Evolutionary conservation across 495 filamentous ascomycete species (phyloP).

Genomic region (Rusavskia elegans): DNA sequence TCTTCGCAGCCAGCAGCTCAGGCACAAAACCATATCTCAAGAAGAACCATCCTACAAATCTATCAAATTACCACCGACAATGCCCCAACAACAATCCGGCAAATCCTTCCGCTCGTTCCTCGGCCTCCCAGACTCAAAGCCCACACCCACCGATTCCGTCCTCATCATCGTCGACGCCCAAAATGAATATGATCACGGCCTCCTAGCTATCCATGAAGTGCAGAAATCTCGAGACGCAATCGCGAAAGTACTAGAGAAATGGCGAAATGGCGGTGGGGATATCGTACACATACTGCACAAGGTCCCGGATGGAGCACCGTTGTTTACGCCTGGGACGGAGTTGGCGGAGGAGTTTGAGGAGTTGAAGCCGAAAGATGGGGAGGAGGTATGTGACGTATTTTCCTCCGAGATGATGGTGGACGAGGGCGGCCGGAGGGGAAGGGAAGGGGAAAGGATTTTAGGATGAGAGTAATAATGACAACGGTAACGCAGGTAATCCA

Average conservation of each 20-base stretch:
- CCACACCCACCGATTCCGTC: conserved; percentile 32
- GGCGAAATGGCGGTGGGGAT: conserved; percentile 29
- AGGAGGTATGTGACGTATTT: conserved; percentile 28
- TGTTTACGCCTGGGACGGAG: conserved; percentile 40
- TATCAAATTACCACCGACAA: not conserved
- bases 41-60: not conserved
- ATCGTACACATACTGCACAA: conserved; percentile 43
- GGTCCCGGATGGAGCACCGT: conserved; percentile 37
- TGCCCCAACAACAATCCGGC: not conserved
- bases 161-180: conserved; percentile 52
- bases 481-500: conserved; percentile 23
- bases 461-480: conserved; percentile 1
- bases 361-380: conserved; percentile 23
- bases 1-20: not conserved
- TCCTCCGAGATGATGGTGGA: not conserved
- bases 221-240: conserved; percentile 29
- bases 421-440: not conserved
- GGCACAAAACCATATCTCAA: not conserved
- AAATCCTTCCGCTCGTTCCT: conserved; percentile 33
- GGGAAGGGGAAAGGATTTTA: not conserved
- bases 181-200: conserved; percentile 41
- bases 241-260: conserved; percentile 30
- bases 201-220: conserved; percentile 33
- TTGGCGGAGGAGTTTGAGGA: conserved; percentile 38
- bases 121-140: conserved; percentile 30